Evolutionary conservation across 352 stramenopile genomes (phyloP).

Genomic region (Pythium pyrilobum): DNA sequence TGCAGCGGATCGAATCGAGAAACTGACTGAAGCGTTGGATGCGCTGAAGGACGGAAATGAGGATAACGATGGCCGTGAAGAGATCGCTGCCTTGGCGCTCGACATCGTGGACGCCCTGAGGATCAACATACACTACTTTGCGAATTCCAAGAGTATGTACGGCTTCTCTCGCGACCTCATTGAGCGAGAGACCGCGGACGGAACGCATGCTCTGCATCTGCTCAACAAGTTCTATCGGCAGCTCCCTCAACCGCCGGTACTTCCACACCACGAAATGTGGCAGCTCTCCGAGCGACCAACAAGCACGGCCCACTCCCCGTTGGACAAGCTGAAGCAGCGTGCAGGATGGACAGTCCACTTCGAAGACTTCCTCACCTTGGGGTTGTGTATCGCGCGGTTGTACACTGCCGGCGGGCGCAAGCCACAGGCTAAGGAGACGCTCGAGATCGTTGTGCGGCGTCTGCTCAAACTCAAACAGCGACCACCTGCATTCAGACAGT

Average conservation of each 20-base stretch:
- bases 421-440: constrained; percentile 1
- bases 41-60: constrained; percentile 1
- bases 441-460: constrained; percentile 5
- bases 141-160: not conserved
- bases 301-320: not conserved
- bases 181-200: not conserved
- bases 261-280: not conserved
- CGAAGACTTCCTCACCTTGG: constrained; percentile 2
- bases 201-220: not conserved
- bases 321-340: constrained; percentile 4
- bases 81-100: not conserved
- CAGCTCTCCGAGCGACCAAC: not conserved
- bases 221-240: constrained; percentile 12
- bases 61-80: not conserved
- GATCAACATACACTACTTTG: not conserved
- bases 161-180: not conserved
- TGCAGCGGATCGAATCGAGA: not conserved
- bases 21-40: not conserved
- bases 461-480: constrained; percentile 7
- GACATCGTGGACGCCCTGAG: not conserved
- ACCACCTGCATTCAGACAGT: not conserved
- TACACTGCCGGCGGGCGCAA: not conserved
- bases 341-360: not conserved
- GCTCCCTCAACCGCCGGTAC: not conserved
- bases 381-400: not conserved